Evolutionary conservation across 2,329 filamentous ascomycete species (phyloP), one percentile per base, ranked within the genome.

Genomic region (Seiridium unicorne): DNA sequence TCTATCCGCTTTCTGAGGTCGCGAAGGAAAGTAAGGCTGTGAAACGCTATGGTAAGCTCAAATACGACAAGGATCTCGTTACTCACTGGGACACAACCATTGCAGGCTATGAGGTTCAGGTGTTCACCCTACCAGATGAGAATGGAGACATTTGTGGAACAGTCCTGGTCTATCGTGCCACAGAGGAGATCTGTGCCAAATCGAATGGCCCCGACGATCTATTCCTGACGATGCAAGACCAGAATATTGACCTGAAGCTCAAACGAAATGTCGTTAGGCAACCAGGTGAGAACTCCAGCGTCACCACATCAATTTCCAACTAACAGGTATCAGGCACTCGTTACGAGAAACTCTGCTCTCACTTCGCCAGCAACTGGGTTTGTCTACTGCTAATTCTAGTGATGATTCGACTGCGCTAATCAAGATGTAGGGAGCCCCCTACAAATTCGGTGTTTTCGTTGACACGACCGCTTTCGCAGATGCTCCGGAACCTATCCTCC

Each of bases 361-460:
- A 86, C 56, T 87, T 83, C 61, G 71, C 75, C 2, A 77, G 79
- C 36, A 87, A 87, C 62, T 85, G 78, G 63, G 79, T 81, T 68
- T 68, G 77, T 69, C 36, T 36, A n/a, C 32, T 8, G 31, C 11
- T 5, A 11, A 18, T 35, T 31, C 5, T 7, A 7, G 35, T 66
- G 59, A 70, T 72, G 55, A 71, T 72, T 64, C 61, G 67, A 38
- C 4, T 11, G 18, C n/a, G 9, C 47, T 53, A 38, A 53, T 18
- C 11, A 8, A 42, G 31, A 3, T 68, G 66, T 26, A 81, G 77
- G 88, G 88, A 2, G 87, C 87, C 61, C 81, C 82, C 0, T 91
- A 90, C 70, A 89, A 90, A 58, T 90, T 87, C 66, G 80, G 85
- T 42, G 86, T 87, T 1, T 75, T 78, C 1, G 82, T 85, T 3